phyloP scores from a whole-genome alignment of 192 early-diverging fungal species.

The Lunasporangiospora selenospora region DNA sequence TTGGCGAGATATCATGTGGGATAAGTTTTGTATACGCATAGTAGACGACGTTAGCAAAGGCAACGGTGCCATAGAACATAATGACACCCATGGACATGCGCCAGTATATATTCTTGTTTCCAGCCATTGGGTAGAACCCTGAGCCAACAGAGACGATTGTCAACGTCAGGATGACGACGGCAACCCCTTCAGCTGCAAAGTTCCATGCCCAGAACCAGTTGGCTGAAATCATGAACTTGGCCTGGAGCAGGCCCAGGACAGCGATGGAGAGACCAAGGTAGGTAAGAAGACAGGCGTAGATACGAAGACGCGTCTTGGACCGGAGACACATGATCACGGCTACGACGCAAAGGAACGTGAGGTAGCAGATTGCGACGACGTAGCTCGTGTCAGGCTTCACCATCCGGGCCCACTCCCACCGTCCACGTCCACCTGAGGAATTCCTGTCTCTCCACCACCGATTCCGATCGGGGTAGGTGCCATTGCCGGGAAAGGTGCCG shows the following conservation, averaged over 20 bases:
- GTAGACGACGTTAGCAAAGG: slow-evolving; percentile 1
- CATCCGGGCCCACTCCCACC: background rate
- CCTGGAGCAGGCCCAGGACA: slow-evolving; percentile 11
- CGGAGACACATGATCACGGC: slow-evolving; percentile 19
- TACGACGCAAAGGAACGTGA: slow-evolving; percentile 7
- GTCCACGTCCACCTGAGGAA: too few species aligned
- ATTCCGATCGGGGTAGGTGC: too few species aligned
- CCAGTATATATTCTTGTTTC: slow-evolving; percentile 10
- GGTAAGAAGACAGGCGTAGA: slow-evolving; percentile 16
- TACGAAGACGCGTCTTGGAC: slow-evolving; percentile 19
- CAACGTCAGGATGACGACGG: slow-evolving; percentile 8
- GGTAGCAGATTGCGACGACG: slow-evolving; percentile 10
- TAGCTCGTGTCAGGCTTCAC: slow-evolving; percentile 6
- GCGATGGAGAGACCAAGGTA: slow-evolving; percentile 27
- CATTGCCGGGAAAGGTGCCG: too few species aligned
- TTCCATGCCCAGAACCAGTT: slow-evolving; percentile 41
- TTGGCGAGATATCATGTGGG: background rate
- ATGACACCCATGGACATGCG: slow-evolving; percentile 3
- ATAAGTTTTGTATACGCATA: slow-evolving; percentile 16
- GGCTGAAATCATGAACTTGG: background rate
- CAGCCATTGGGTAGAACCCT: slow-evolving; percentile 35
- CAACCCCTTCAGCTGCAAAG: slow-evolving; percentile 17
- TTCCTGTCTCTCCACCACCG: too few species aligned
- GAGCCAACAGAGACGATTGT: slow-evolving; percentile 29
- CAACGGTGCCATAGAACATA: slow-evolving; percentile 5